These are phyloP conservation scores for Lagenidium giganteum DNA, from an alignment of 352 stramenopile genomes.

Conservation along the genomic window DNA sequence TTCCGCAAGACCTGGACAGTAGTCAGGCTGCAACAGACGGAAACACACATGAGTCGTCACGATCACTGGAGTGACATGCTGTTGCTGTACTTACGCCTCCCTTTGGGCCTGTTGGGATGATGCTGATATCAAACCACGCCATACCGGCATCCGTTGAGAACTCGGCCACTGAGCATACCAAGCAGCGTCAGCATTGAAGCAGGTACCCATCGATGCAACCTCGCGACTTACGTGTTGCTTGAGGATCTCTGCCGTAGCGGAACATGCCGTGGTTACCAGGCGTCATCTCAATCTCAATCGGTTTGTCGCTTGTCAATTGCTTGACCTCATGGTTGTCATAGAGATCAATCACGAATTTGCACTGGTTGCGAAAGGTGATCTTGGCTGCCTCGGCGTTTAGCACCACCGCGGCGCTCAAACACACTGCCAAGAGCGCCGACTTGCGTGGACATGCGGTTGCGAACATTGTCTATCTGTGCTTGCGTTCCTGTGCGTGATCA, in stretches of 20 bases:
- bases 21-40: constrained; percentile 24
- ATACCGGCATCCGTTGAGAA: constrained; percentile 50
- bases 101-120: constrained; percentile 58
- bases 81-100: constrained; percentile 58
- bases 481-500: too few relatives aligned
- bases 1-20: constrained; percentile 38
- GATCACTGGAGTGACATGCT: too few relatives aligned
- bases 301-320: constrained; percentile 1
- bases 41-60: constrained; percentile 11
- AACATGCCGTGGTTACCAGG: constrained; percentile 17
- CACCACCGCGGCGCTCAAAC: too few relatives aligned
- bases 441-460: too few relatives aligned
- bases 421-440: too few relatives aligned
- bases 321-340: constrained; percentile 11
- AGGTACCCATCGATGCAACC: too few relatives aligned
- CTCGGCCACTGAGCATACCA: constrained; percentile 7
- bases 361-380: constrained; percentile 18
- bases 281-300: neutral
- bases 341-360: constrained; percentile 10
- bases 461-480: too few relatives aligned
- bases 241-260: constrained; percentile 9
- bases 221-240: constrained; percentile 17
- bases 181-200: neutral
- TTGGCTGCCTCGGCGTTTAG: neutral
- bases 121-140: constrained; percentile 75